phyloP scores from a whole-genome alignment of 208 protist genomes.

The Leishmania mexicana region DNA sequence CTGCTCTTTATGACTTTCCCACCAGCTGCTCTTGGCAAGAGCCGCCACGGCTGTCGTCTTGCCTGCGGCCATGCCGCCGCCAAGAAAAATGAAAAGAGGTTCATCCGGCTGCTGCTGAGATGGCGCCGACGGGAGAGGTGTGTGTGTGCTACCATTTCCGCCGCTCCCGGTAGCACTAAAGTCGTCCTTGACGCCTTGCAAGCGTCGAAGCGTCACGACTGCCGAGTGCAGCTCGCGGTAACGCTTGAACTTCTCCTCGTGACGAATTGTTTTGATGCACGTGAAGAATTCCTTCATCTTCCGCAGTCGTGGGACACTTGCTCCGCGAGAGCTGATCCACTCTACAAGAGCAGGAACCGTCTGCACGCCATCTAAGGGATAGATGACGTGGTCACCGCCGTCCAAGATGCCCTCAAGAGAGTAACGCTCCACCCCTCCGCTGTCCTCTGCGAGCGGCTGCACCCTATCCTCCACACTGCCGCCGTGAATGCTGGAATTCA shows the following conservation, averaged over 20 bases:
- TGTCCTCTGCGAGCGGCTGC: background rate
- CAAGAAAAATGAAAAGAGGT: conserved; percentile 88
- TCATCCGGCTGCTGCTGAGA: conserved; percentile 21
- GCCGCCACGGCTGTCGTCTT: conserved; percentile 84
- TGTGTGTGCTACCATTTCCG: background rate
- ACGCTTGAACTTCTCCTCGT: conserved; percentile 64
- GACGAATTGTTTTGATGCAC: conserved; percentile 47
- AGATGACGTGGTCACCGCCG: conserved; percentile 35
- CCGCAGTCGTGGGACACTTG: conserved; percentile 28
- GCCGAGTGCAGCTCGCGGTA: conserved; percentile 56
- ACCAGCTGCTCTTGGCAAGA: conserved; percentile 75
- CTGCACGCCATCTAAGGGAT: conserved; percentile 48
- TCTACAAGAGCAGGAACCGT: conserved; percentile 47
- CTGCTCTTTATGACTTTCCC: conserved; percentile 70
- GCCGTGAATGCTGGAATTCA: background rate
- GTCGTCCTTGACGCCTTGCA: conserved; percentile 39
- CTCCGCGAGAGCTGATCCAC: conserved; percentile 61
- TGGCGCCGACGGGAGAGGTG: background rate
- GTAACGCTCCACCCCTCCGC: background rate
- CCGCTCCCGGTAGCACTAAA: conserved; percentile 1
- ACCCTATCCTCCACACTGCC: conserved; percentile 3
- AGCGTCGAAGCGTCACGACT: conserved; percentile 58
- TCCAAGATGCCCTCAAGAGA: conserved; percentile 16
- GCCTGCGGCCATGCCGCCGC: conserved; percentile 89
- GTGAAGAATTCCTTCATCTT: conserved; percentile 51